Evolutionary conservation across 345 rosid genomes (phyloP), one percentile per base, ranked within the genome.

Genomic region (Salix brachista): DNA sequence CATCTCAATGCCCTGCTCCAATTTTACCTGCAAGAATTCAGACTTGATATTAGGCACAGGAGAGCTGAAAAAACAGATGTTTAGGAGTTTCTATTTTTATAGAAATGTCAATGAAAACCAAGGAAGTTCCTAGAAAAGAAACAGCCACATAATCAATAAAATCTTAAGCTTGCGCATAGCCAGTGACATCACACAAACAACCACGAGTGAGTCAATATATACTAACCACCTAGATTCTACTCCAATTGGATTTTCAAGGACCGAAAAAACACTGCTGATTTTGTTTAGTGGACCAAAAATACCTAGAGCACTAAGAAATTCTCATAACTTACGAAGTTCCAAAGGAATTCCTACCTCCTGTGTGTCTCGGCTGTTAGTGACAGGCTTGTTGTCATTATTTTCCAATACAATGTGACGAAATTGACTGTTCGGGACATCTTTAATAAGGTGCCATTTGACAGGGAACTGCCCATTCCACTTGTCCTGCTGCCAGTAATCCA

Each of bases 401-500:
- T 88, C 97, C 69, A 92, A 84, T 48, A 89, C 80, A 7, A 94
- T 90, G 84, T 92, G 95, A 46, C 96, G 94, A 80, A 94, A 90
- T 73, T 85, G 91, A 81, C 91, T 91, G 78, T 94, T 94, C 46
- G 97, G 96, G 67, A 92, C 92, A 85, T 94, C 98, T 87, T 91
- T 94, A 79, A 91, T 88, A 23, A 91, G 83, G 83, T 90, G 98
- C 98, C 98, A 94, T 86, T 90, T 87, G 79, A 94, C 88, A 65
- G 97, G 92, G 79, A 94, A 91, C 83, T 87, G 94, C 37, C 98
- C 98, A 66, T 74, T 90, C 98, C 98, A 94, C 80, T 90, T 92
- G 80, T 94, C 98, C 50, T 94, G 98, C 82, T 94, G 98, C 97
- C 98, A 94, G 82, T 90, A 94, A 83, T 91, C 97, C 75, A 90